Evolutionary conservation across 768 basidiomycete species (phyloP), one percentile per base, ranked within the genome.

Genomic region (Rhizopogon vulgaris): DNA sequence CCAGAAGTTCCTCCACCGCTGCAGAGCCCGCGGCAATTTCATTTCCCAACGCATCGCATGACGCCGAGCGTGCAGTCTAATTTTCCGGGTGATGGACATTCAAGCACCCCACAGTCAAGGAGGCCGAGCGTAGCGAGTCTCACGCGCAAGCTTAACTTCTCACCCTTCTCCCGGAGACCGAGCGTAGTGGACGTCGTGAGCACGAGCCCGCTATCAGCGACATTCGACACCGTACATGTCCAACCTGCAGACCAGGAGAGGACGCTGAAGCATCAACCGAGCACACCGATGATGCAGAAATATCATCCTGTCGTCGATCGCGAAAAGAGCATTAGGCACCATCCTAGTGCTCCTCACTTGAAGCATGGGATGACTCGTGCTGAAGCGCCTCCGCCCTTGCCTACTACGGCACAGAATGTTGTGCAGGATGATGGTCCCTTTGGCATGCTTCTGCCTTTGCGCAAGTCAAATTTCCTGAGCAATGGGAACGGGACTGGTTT

Each of bases 111-210:
- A 4, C 56, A 53, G 8, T 15, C 40, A 28, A 62, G 59, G 46
- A 49, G 66, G 18, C 64, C 63, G 8, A 65, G 64, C 8, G 63
- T 65, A 9, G 66, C 57, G 34, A 68, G 62, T 27, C 65, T 66
- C 39, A 66, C 65, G 3, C 66, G 62, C n/a, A 68, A 66, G 48
- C 37, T 68, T 14, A 68, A 65, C 10, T 66, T 68, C 39, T 60
- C 58, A n/a, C 58, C 57, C 22, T 66, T 66, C 28, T 38, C 51
- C 41, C 67, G 67, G 18, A 56, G 56, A 49, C 59, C 58, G 2
- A 68, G 65, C 9, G 14, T 59, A 18, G 38, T 54, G 17, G 66
- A 64, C n/a, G 49, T 62, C 46, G 46, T 24, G 52, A 64, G 36
- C 56, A 52, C 58, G 17, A 58, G 49, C 2, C 58, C 66, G 10